Evolutionary conservation across 2,329 filamentous ascomycete species (phyloP).

Genomic region (Paracoccidioides lutzii): DNA sequence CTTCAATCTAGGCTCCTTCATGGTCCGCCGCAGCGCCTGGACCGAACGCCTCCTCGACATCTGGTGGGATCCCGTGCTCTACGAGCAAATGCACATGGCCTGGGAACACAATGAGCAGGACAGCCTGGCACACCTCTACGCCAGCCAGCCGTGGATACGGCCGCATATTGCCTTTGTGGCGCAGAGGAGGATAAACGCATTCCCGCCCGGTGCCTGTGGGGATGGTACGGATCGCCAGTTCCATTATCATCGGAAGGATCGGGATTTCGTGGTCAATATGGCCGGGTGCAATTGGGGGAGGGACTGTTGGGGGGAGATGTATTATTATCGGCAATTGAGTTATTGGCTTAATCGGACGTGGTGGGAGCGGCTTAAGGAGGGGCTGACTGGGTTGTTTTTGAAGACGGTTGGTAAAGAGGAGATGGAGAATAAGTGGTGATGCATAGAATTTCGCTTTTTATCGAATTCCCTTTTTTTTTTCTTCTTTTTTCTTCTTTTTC

Average conservation of each 20-base stretch:
- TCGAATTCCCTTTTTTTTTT: background rate
- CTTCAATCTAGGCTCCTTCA: conserved; percentile 95
- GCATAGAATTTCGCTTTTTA: background rate
- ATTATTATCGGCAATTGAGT: conserved; percentile 82
- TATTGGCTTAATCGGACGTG: conserved; percentile 72
- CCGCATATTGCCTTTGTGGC: conserved; percentile 78
- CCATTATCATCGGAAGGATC: conserved; percentile 74
- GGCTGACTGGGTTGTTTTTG: conserved; percentile 13
- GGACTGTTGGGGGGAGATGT: conserved; percentile 98
- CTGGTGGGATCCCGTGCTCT: conserved; percentile 97
- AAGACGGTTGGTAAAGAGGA: conserved; percentile 13
- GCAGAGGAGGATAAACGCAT: conserved; percentile 88
- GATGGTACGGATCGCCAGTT: conserved; percentile 49
- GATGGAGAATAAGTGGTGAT: conserved; percentile 5
- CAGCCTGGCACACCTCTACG: conserved; percentile 82
- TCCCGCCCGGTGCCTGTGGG: conserved; percentile 78
- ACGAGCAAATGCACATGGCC: conserved; percentile 97
- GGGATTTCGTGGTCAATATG: conserved; percentile 97
- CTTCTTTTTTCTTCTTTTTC: background rate
- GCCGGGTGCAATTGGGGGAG: conserved; percentile 93
- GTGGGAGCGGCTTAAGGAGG: conserved; percentile 53
- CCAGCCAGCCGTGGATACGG: conserved; percentile 82
- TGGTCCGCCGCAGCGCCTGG: conserved; percentile 74
- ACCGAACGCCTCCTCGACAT: conserved; percentile 83
- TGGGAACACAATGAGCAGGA: conserved; percentile 99